Percentiles rank a stretch among this genome's conserved stretches.
phyloP scores from a whole-genome alignment of 1,139 yeast genomes.

The Yamadazyma diospyri region DNA sequence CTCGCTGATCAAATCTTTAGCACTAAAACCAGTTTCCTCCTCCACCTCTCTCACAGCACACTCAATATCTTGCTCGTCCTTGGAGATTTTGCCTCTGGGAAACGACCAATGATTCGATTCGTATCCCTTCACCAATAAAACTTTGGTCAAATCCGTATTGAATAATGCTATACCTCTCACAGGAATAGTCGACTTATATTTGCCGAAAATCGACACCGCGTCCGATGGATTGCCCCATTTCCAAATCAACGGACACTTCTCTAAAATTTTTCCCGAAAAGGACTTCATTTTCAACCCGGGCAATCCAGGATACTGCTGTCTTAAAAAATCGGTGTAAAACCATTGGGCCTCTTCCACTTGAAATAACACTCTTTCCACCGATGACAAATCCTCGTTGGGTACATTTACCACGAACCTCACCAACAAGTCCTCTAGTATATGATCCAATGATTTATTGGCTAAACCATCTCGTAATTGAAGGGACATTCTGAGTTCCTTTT shows the following conservation, averaged over 20 bases:
- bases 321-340: slow-evolving; percentile 88
- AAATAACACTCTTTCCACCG: slow-evolving; percentile 84
- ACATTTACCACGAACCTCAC: slow-evolving; percentile 90
- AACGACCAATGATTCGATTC: slow-evolving; percentile 90
- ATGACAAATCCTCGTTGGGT: slow-evolving; percentile 84
- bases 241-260: slow-evolving; percentile 83
- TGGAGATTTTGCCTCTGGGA: slow-evolving; percentile 95
- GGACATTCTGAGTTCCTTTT: slow-evolving; percentile 34
- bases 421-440: slow-evolving; percentile 79
- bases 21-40: slow-evolving; percentile 95
- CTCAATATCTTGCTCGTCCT: slow-evolving; percentile 83
- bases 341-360: slow-evolving; percentile 98
- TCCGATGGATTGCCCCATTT: slow-evolving; percentile 78
- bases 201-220: slow-evolving; percentile 72
- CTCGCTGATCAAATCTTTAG: slow-evolving; percentile 63
- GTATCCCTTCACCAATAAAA: slow-evolving; percentile 80
- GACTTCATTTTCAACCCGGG: slow-evolving; percentile 78
- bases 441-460: slow-evolving; percentile 59
- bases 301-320: slow-evolving; percentile 68
- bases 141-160: slow-evolving; percentile 65
- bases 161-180: slow-evolving; percentile 94
- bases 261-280: slow-evolving; percentile 71
- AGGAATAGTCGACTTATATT: slow-evolving; percentile 86
- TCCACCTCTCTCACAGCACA: slow-evolving; percentile 93
- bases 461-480: slow-evolving; percentile 55